Base-by-base conservation (phyloP, 768 basidiomycete species). In the Lyophyllum semitale region DNA sequence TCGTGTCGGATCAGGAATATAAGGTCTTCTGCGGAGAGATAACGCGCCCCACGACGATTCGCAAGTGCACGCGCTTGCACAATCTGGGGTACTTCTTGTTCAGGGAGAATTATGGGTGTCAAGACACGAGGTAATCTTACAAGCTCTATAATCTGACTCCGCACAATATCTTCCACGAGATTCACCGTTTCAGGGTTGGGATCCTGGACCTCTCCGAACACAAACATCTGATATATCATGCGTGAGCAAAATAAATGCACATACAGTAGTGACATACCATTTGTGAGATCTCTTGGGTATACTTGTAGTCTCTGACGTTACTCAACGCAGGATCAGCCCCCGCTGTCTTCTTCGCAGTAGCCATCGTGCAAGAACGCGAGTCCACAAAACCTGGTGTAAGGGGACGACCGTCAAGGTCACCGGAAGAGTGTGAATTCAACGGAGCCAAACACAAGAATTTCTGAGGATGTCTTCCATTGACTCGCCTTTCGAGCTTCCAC, bases 1-100 rank as follows among this genome's bases (percentile, higher is more conserved):
- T 98, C 95, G 63, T 96, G 89, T 5, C 95, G 87, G 65, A 98
- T 94, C 66, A 97, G 87, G 62, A 97, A 98, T 61, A 98, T 93
- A 52, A 98, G 87, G 70, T 98, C 95, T 70, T 98, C 95, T 0
- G 94, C 89, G 2, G 91, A 86, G 35, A 96, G 80, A 60, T 88
- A 93, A 20, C 94, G 88, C 6, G 92, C 91, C 0, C 89, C 88
- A 7, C 95, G 86, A 30, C 91, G 84, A 46, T 79, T 86, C 0
- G 95, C 91, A 4, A 95, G 79, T 1, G 84, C 84, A 17, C 94
- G 87, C 3, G 95, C 94, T 76, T 96, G 93, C 0, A 94, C 79
- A 59, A 97, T 93, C 95, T 93, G 56, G 47, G 29, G 40, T 13
- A 37, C 23, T 38, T 47, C 25, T n/a, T 51, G 29, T 32, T 48